Conservation (phyloP, 1,284 basidiomycete genomes). For the Ceratobasidium sp. region DNA sequence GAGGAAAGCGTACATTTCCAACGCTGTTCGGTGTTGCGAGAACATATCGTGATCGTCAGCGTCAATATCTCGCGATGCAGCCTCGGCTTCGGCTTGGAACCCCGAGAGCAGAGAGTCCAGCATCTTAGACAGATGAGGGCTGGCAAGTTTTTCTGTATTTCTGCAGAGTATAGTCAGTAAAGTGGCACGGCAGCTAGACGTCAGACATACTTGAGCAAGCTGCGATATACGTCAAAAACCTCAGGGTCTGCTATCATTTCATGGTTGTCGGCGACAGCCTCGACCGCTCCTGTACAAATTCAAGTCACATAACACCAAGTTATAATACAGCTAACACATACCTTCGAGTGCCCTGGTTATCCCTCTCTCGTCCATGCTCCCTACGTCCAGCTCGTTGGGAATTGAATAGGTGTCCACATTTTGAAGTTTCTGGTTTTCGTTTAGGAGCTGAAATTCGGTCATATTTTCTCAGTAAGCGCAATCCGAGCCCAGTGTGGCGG, state of each 20-base stretch:
- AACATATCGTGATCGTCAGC: conserved; percentile 64
- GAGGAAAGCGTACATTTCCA: conserved; percentile 90
- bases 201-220: conserved; percentile 64
- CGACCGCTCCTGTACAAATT: conserved; percentile 66
- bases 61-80: conserved; percentile 68
- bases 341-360: conserved; percentile 61
- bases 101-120: conserved; percentile 79
- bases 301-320: background rate
- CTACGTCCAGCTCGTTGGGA: conserved; percentile 67
- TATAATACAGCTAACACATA: conserved; percentile 46
- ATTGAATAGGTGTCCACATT: conserved; percentile 67
- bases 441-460: conserved; percentile 72
- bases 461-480: conserved; percentile 11
- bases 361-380: conserved; percentile 53
- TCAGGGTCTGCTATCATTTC: conserved; percentile 68
- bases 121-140: conserved; percentile 72
- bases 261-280: conserved; percentile 72
- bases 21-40: conserved; percentile 68
- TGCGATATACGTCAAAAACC: conserved; percentile 80
- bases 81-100: conserved; percentile 71
- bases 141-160: conserved; percentile 63
- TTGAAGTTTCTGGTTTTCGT: conserved; percentile 68
- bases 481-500: background rate
- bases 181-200: background rate
- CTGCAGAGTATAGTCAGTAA: conserved; percentile 40